phyloP scores from a whole-genome alignment of 2,329 filamentous ascomycete species.

The Trichoderma atroviride region DNA sequence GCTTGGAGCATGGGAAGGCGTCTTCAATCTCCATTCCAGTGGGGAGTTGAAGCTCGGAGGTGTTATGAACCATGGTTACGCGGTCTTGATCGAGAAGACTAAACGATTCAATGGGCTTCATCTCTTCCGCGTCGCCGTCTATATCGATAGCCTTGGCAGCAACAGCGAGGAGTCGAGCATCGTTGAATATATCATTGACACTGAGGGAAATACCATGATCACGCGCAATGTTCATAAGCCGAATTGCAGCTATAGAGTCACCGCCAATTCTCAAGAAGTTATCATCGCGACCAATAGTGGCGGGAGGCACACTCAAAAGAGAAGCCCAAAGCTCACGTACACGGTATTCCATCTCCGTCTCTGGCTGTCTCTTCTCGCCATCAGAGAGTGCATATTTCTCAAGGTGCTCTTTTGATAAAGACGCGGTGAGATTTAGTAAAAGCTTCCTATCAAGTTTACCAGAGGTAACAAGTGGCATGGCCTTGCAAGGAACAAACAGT shows the following conservation, averaged over 20 bases:
- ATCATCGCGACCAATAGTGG: constrained; percentile 25
- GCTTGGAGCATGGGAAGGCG: constrained; percentile 30
- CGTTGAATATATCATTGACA: constrained; percentile 19
- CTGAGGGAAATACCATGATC: constrained; percentile 10
- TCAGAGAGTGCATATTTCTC: constrained; percentile 12
- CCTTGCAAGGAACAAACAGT: constrained; percentile 12
- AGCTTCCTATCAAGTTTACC: constrained; percentile 24
- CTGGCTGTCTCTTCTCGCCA: constrained; percentile 11
- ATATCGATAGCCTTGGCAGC: not conserved
- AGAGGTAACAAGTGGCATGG: constrained; percentile 24
- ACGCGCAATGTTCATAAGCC: constrained; percentile 10
- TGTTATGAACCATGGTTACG: not conserved
- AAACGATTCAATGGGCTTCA: not conserved
- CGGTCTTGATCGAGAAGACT: not conserved
- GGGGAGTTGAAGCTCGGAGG: not conserved
- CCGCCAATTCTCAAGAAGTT: constrained; percentile 28
- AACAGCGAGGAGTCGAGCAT: constrained; percentile 16
- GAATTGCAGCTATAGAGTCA: constrained; percentile 27
- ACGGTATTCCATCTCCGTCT: constrained; percentile 18
- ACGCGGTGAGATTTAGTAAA: constrained; percentile 1
- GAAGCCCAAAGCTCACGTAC: constrained; percentile 22
- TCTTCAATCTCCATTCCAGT: constrained; percentile 26
- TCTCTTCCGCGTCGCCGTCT: not conserved
- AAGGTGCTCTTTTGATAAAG: not conserved
- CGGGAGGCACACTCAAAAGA: constrained; percentile 13